These are phyloP conservation scores for Phaseolus coccineus DNA, from an alignment of 331 rosid genomes.

Conservation along the genomic window DNA sequence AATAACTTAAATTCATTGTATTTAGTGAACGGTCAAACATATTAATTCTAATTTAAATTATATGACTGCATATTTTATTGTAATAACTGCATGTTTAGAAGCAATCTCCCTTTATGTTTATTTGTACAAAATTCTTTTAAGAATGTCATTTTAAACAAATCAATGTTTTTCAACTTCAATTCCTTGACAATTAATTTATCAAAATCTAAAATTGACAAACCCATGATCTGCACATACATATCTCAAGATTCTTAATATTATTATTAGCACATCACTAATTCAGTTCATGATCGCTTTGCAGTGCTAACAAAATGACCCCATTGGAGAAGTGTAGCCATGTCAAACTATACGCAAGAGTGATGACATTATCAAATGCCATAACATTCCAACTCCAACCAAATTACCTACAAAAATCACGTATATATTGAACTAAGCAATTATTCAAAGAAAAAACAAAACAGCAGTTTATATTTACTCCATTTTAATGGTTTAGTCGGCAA, in stretches of 20 bases:
- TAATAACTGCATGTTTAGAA: too few relatives aligned
- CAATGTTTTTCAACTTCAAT: background rate
- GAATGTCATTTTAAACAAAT: background rate
- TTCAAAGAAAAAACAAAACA: background rate
- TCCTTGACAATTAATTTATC: background rate
- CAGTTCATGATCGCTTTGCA: background rate
- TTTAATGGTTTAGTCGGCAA: conserved; percentile 46
- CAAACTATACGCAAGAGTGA: background rate
- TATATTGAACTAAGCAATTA: conserved; percentile 24
- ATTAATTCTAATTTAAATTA: background rate
- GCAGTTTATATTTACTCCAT: conserved; percentile 41
- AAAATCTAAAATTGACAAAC: background rate
- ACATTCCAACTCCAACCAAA: background rate
- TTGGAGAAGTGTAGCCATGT: background rate
- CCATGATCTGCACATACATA: background rate
- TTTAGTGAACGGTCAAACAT: background rate
- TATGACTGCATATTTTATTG: background rate
- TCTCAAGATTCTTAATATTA: background rate
- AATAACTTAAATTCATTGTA: background rate
- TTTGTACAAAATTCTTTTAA: background rate
- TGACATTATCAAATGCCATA: conserved; percentile 13
- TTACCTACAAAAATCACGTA: conserved; percentile 15
- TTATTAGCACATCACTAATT: background rate
- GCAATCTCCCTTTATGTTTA: background rate
- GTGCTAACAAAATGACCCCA: background rate